phyloP scores from a whole-genome alignment of 345 rosid species.

The Luvunga scandens region DNA sequence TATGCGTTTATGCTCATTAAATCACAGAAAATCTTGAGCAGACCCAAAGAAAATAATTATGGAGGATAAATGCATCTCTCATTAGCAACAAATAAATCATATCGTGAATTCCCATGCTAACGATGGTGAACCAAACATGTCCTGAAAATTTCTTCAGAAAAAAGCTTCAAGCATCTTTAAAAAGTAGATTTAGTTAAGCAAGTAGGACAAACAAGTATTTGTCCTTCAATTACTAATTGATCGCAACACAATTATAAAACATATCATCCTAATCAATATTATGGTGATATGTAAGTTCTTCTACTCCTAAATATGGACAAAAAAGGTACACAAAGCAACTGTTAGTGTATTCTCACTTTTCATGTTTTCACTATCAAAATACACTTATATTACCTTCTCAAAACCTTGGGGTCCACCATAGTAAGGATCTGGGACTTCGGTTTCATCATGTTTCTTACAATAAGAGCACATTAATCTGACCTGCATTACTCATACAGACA shows the following conservation, averaged over 20 bases:
- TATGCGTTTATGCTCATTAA: no score
- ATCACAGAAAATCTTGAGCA: background rate
- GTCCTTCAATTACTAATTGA: background rate
- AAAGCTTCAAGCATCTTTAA: background rate
- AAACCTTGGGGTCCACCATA: constrained; percentile 94
- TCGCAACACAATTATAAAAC: background rate
- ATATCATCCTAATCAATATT: background rate
- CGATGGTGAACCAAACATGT: no score
- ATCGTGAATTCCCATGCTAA: no score
- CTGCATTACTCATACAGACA: constrained; percentile 37
- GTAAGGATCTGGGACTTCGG: constrained; percentile 89
- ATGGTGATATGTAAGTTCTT: background rate
- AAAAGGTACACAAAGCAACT: background rate
- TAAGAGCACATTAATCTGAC: constrained; percentile 88
- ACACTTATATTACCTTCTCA: constrained; percentile 60
- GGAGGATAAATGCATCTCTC: background rate
- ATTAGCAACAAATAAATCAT: no score
- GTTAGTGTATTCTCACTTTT: background rate
- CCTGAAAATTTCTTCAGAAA: background rate
- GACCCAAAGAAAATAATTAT: background rate
- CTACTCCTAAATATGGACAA: background rate
- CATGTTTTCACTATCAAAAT: background rate
- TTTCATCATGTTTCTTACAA: constrained; percentile 81
- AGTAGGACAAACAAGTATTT: background rate
- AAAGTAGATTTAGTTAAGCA: background rate